Evolutionary conservation across 2,329 filamentous ascomycete genomes (phyloP).

Genomic region (Bipolaris cookei): DNA sequence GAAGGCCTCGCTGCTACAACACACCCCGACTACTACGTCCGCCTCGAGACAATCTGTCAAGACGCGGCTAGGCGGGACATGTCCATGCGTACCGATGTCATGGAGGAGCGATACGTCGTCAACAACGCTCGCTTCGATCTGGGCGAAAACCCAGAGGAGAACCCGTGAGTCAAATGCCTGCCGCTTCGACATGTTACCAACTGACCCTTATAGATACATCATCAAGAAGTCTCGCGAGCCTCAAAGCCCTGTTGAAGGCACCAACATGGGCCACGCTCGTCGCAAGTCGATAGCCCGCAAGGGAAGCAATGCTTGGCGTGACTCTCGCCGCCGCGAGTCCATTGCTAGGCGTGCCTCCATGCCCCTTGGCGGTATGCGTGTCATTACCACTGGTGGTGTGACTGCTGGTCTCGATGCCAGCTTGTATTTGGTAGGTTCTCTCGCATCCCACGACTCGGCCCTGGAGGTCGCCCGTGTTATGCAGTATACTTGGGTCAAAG

Average conservation of each 20-base stretch:
- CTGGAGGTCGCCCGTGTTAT: conserved; percentile 75
- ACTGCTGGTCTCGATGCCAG: conserved; percentile 82
- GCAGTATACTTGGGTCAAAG: conserved; percentile 87
- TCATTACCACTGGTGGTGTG: conserved; percentile 81
- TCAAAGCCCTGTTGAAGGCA: conserved; percentile 61
- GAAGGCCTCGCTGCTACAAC: conserved; percentile 81
- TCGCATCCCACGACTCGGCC: conserved; percentile 78
- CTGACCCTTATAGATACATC: conserved; percentile 77
- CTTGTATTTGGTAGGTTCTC: conserved; percentile 82
- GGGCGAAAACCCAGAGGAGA: conserved; percentile 77
- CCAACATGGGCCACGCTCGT: conserved; percentile 46
- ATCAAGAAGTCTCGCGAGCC: conserved; percentile 63
- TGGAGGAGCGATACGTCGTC: conserved; percentile 86
- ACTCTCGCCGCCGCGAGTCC: conserved; percentile 79
- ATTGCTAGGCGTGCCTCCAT: conserved; percentile 79
- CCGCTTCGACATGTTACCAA: not conserved
- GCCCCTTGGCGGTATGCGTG: conserved; percentile 70
- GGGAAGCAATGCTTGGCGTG: conserved; percentile 82
- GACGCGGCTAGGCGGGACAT: conserved; percentile 72
- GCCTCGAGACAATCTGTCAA: conserved; percentile 81
- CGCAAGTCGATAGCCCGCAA: conserved; percentile 65
- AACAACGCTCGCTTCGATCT: conserved; percentile 90
- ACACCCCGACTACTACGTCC: conserved; percentile 79
- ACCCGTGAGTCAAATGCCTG: conserved; percentile 48
- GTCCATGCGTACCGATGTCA: conserved; percentile 79